Conservation (phyloP, 1,284 basidiomycete species). For the Fomitiporia mediterranea region DNA sequence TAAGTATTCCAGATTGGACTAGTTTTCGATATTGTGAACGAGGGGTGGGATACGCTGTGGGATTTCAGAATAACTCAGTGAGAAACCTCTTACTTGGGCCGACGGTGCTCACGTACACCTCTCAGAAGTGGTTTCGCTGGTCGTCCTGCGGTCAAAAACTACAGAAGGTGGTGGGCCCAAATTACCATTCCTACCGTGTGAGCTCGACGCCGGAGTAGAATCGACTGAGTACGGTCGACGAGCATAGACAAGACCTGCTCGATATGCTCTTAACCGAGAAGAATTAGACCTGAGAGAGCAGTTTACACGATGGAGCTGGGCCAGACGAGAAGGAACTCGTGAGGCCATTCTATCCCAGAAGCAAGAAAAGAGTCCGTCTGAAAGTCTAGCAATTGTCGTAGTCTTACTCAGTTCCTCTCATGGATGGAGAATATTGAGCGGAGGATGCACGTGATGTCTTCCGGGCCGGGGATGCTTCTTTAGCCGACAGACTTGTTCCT, state of each 20-base stretch:
- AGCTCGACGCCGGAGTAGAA: conserved; percentile 1
- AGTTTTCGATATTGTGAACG: conserved; percentile 71
- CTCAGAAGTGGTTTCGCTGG: not conserved
- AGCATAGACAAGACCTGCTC: not conserved
- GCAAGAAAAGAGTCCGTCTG: not conserved
- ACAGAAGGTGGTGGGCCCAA: not conserved
- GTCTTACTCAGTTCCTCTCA: too few species aligned
- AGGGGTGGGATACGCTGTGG: conserved; percentile 38
- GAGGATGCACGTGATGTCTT: not conserved
- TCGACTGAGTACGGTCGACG: conserved; percentile 13
- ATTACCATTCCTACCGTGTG: not conserved
- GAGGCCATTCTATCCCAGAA: conserved; percentile 5
- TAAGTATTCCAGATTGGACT: conserved; percentile 65
- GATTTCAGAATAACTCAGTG: not conserved
- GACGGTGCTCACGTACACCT: conserved; percentile 9
- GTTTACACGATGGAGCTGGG: conserved; percentile 3
- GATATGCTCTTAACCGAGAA: conserved; percentile 4
- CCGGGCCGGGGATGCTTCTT: not conserved
- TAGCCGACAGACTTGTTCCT: too few species aligned
- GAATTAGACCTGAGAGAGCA: not conserved
- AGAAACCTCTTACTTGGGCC: not conserved
- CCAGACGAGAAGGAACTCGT: not conserved
- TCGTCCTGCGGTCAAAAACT: too few species aligned
- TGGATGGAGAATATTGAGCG: not conserved
- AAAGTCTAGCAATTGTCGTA: too few species aligned